Evolutionary conservation across 352 stramenopile species (phyloP).

Genomic region (Porosira glacialis): DNA sequence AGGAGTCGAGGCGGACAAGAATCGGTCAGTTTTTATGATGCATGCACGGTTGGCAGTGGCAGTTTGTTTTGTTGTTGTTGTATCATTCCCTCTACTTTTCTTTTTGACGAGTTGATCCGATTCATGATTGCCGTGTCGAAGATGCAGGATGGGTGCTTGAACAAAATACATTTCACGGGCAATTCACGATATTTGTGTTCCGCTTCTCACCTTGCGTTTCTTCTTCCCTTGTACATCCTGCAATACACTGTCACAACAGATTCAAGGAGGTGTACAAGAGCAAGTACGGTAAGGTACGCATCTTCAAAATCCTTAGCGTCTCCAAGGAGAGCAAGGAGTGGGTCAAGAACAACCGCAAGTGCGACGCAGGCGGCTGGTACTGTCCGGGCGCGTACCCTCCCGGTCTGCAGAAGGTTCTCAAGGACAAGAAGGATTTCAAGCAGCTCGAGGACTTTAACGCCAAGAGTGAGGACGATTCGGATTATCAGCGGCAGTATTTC

Average conservation of each 20-base stretch:
- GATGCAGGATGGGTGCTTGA: too few species aligned
- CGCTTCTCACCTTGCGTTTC: too few species aligned
- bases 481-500: constrained; percentile 78
- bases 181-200: too few species aligned
- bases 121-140: too few species aligned
- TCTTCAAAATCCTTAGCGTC: constrained; percentile 83
- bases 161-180: too few species aligned
- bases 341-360: constrained; percentile 74
- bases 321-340: constrained; percentile 81
- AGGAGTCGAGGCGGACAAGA: constrained; percentile 50
- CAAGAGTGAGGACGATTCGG: constrained; percentile 54
- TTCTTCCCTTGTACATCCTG: too few species aligned
- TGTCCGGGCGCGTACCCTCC: constrained; percentile 79
- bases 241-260: too few species aligned
- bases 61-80: too few species aligned
- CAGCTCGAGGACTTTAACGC: constrained; percentile 82
- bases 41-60: too few species aligned
- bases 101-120: too few species aligned
- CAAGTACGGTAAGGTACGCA: constrained; percentile 77
- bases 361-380: constrained; percentile 78
- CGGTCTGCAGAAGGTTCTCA: constrained; percentile 66
- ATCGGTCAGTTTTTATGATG: too few species aligned
- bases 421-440: constrained; percentile 74
- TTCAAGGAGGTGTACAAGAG: constrained; percentile 73
- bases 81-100: too few species aligned